phyloP scores from a whole-genome alignment of 306 rosid species.

The Dryas drummondii region DNA sequence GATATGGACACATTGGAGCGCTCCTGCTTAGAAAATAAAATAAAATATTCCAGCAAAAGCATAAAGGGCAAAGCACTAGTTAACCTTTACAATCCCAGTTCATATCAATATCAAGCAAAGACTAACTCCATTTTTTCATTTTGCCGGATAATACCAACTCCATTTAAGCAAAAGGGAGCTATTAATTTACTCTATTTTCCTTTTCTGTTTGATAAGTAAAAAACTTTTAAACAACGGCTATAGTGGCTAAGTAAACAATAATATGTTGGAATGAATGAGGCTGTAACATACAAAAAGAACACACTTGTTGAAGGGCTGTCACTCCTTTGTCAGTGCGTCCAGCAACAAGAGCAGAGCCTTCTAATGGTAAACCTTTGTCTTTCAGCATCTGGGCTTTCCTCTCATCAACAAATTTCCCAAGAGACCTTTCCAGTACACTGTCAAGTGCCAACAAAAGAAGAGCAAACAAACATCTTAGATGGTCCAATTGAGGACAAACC shows the following conservation, averaged over 20 bases:
- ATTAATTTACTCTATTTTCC: background rate
- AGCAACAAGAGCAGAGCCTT: conserved; percentile 77
- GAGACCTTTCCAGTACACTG: conserved; percentile 65
- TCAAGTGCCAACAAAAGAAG: conserved; percentile 20
- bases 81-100: background rate
- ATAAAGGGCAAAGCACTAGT: background rate
- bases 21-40: background rate
- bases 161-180: background rate
- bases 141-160: background rate
- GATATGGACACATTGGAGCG: background rate
- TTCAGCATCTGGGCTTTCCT: conserved; percentile 59
- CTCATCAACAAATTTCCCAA: conserved; percentile 89
- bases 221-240: background rate
- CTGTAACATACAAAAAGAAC: conserved; percentile 76
- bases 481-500: background rate
- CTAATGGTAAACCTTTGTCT: conserved; percentile 70
- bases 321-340: conserved; percentile 99
- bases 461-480: background rate
- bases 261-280: conserved; percentile 16
- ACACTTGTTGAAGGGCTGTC: conserved; percentile 86
- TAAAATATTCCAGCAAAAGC: background rate
- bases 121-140: background rate
- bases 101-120: background rate
- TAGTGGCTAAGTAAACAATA: background rate
- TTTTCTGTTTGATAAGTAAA: background rate